Base-by-base conservation (phyloP, 306 rosid genomes). In the Malus fusca region DNA sequence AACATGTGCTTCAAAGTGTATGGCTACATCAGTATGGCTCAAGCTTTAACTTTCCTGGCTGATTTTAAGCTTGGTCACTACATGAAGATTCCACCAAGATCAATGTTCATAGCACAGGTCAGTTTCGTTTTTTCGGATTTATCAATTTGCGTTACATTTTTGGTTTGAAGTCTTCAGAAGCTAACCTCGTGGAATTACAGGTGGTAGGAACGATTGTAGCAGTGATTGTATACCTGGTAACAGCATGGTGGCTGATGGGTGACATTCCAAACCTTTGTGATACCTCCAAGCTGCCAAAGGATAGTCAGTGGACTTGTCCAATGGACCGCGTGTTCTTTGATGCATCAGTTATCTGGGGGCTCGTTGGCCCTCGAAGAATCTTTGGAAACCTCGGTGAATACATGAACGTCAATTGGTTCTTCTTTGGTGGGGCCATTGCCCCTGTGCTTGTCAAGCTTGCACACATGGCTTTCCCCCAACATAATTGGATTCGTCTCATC, bases 1-100 rank as follows among this genome's bases (percentile, higher is more conserved):
- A 91, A 91, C 84, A 90, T 91, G 97, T 91, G 96, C 86, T 93
- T 93, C 86, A 93, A 93, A 88, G 98, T 93, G 55, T 93, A 88
- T 63, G 97, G 98, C 17, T 93, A 90, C 86, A 93, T 90, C 69
- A 93, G 98, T 82, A 90, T 91, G 96, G 1, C 68, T 31, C 98
- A 93, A 87, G 97, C 92, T 72, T 79, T 91, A 12, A 78, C 84
- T 30, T 93, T 93, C 72, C 30, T 93, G 71, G 55, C 25, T 42
- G 98, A 93, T 81, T 91, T 90, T 55, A 91, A 93, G 85, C 97
- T 93, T 19, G 98, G 97, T 33, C 98, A 91, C 80, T 93, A 93
- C 73, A 91, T 93, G 98, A 93, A 93, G 84, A 91, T 93, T 87
- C 98, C 98, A 21, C 97, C 97, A 25, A 87, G 96, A 80, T 74